Conservation (phyloP, 202 grass and related monocot species). For the Musa balbisiana region DNA sequence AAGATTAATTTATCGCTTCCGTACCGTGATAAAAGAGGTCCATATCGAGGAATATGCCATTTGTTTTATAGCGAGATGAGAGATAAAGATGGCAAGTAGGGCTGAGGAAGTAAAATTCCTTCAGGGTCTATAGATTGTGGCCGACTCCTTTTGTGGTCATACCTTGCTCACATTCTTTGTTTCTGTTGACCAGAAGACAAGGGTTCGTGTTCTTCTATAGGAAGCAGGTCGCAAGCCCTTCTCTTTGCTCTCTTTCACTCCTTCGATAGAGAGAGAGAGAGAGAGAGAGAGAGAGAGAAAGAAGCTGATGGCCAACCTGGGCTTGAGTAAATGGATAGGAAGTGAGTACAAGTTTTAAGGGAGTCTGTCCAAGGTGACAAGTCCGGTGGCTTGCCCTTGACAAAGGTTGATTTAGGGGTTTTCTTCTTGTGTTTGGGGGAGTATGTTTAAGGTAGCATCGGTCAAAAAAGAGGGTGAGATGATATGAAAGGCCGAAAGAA, state of each 20-base stretch:
- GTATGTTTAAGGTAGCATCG: background rate
- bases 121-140: background rate
- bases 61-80: too few species aligned
- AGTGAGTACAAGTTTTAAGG: too few species aligned
- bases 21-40: background rate
- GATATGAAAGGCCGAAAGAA: background rate
- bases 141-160: background rate
- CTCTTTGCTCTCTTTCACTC: too few species aligned
- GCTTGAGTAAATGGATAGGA: background rate
- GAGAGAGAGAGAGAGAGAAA: background rate
- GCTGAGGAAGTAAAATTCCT: background rate
- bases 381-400: too few species aligned
- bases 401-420: background rate
- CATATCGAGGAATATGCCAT: background rate
- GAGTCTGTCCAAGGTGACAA: too few species aligned
- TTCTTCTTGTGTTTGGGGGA: background rate
- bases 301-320: background rate
- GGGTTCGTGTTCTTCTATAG: conserved; percentile 9
- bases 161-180: too few species aligned
- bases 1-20: background rate
- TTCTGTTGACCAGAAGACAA: conserved; percentile 4
- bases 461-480: background rate
- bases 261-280: background rate
- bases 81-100: background rate
- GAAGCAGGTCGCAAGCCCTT: background rate